Percentiles rank a stretch among this genome's conserved stretches.
phyloP scores from a whole-genome alignment of 768 basidiomycete genomes.

The Pleurotus ostreatus region DNA sequence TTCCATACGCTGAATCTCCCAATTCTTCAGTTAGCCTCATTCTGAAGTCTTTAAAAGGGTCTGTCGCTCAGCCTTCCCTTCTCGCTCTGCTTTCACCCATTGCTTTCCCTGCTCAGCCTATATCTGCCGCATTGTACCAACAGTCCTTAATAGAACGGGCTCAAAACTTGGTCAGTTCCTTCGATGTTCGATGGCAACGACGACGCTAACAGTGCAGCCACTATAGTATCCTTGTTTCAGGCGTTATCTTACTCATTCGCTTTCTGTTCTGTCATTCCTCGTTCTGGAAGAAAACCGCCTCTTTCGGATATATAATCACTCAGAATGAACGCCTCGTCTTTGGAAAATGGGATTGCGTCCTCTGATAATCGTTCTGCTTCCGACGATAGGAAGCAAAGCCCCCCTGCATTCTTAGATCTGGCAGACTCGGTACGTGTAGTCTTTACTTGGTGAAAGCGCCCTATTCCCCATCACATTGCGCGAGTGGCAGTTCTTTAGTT shows the following conservation, averaged over 20 bases:
- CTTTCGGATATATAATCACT: slow-evolving; percentile 34
- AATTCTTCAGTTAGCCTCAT: slow-evolving; percentile 23
- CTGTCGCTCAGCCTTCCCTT: slow-evolving; percentile 18
- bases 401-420: slow-evolving; percentile 89
- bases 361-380: slow-evolving; percentile 64
- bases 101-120: slow-evolving; percentile 29
- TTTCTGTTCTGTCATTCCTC: slow-evolving; percentile 55
- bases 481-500: slow-evolving; percentile 67
- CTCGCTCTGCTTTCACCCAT: slow-evolving; percentile 14
- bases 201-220: slow-evolving; percentile 14
- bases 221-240: slow-evolving; percentile 59
- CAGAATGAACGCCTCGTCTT: slow-evolving; percentile 58
- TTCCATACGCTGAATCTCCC: slow-evolving; percentile 26
- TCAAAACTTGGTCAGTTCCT: slow-evolving; percentile 49
- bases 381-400: slow-evolving; percentile 79
- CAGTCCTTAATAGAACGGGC: slow-evolving; percentile 73
- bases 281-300: slow-evolving; percentile 48
- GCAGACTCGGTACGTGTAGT: slow-evolving; percentile 76
- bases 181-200: slow-evolving; percentile 21
- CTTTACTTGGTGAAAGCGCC: slow-evolving; percentile 8
- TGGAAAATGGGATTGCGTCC: slow-evolving; percentile 68
- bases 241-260: slow-evolving; percentile 46
- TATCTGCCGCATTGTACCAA: slow-evolving; percentile 72
- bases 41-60: slow-evolving; percentile 51
- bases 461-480: slow-evolving; percentile 40